These are phyloP conservation scores for Erysiphe neolycopersici DNA, from an alignment of 2,329 filamentous ascomycete genomes.

Conservation along the genomic window DNA sequence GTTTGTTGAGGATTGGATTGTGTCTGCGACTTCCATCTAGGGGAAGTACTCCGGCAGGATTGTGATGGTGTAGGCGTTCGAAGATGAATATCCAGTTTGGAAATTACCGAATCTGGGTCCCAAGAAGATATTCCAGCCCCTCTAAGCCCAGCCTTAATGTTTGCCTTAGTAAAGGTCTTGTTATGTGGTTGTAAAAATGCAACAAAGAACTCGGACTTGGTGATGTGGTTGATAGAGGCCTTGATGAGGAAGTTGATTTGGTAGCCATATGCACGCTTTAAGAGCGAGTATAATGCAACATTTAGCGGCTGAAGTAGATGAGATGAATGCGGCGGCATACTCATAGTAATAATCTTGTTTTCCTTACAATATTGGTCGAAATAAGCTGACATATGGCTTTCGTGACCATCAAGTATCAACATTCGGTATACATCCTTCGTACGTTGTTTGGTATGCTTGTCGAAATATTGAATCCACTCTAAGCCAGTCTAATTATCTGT, in stretches of 20 bases:
- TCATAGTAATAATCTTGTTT: constrained; percentile 5
- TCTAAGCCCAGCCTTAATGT: too few relatives aligned
- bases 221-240: not conserved
- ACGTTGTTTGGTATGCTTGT: not conserved
- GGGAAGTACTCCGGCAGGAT: too few relatives aligned
- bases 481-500: not conserved
- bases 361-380: not conserved
- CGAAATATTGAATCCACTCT: not conserved
- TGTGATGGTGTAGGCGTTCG: too few relatives aligned
- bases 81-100: too few relatives aligned
- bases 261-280: constrained; percentile 5
- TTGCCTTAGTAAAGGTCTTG: too few relatives aligned
- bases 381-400: not conserved
- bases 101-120: too few relatives aligned
- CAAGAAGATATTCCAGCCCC: too few relatives aligned
- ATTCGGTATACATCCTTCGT: not conserved
- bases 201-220: not conserved
- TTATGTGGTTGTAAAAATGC: too few relatives aligned
- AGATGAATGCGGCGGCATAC: constrained; percentile 11
- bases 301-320: constrained; percentile 15
- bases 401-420: not conserved
- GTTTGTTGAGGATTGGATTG: too few relatives aligned
- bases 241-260: not conserved
- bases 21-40: too few relatives aligned
- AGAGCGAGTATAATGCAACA: constrained; percentile 10